A percentile compares a stretch with the other conserved stretches of the same genome.
Evolutionary conservation across 2,329 filamentous ascomycete genomes (phyloP).

Genomic region (Blumeriella jaapii): DNA sequence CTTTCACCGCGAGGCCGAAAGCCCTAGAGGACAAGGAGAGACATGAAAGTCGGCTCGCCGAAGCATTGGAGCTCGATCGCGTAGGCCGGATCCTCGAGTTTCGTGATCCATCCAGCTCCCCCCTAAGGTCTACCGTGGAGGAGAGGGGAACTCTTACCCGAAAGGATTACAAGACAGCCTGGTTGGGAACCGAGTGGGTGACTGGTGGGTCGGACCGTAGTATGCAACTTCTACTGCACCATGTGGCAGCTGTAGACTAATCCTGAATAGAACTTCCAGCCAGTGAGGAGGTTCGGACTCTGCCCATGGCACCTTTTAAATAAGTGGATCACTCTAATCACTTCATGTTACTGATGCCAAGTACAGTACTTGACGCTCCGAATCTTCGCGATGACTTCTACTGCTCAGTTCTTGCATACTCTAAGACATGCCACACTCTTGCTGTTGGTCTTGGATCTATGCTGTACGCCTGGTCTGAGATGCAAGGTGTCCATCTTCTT

Average conservation of each 20-base stretch:
- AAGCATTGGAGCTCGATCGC: conserved; percentile 70
- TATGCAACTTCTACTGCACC: conserved; percentile 5
- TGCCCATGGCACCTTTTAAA: conserved; percentile 68
- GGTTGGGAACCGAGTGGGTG: conserved; percentile 25
- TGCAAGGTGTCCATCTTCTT: conserved; percentile 48
- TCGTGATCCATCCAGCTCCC: conserved; percentile 20
- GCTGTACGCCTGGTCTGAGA: conserved; percentile 85
- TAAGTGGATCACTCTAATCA: neutral
- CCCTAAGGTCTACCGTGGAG: conserved; percentile 19
- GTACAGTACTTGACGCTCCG: conserved; percentile 74
- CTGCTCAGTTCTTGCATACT: conserved; percentile 84
- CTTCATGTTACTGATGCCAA: conserved; percentile 25
- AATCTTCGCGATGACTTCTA: conserved; percentile 92
- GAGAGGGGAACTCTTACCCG: conserved; percentile 14
- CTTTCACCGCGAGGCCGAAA: conserved; percentile 34
- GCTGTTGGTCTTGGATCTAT: conserved; percentile 72
- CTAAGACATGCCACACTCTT: conserved; percentile 57
- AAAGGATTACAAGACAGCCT: conserved; percentile 27
- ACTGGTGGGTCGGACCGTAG: conserved; percentile 16
- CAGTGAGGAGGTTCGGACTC: conserved; percentile 29
- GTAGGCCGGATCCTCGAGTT: conserved; percentile 54
- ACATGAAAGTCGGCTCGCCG: conserved; percentile 64
- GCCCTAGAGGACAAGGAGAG: conserved; percentile 51
- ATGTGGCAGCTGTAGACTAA: too few species aligned
- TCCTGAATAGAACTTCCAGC: conserved; percentile 17